phyloP scores from a whole-genome alignment of 1,139 yeast species.

The Scheffersomyces cryptocercus region DNA sequence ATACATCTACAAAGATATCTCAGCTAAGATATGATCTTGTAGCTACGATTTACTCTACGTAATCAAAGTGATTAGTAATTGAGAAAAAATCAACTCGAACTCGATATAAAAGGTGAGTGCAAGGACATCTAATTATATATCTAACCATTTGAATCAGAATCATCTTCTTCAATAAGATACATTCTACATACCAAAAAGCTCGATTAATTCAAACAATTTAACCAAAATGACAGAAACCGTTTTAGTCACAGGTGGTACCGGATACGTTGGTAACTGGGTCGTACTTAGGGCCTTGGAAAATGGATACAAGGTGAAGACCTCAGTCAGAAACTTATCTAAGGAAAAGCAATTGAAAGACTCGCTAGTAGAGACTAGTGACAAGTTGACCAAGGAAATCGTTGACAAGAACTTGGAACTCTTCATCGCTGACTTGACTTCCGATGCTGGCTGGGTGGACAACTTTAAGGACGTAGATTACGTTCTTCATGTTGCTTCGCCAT shows the following conservation, averaged over 20 bases:
- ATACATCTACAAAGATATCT: too few species aligned
- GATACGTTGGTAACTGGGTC: slow-evolving; percentile 9
- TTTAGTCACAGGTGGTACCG: slow-evolving; percentile 13
- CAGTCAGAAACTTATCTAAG: slow-evolving; percentile 7
- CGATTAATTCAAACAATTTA: neutral
- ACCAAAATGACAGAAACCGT: slow-evolving; percentile 3
- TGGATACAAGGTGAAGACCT: slow-evolving; percentile 9
- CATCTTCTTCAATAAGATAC: too few species aligned
- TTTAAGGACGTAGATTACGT: slow-evolving; percentile 14
- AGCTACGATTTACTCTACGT: too few species aligned
- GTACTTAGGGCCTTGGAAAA: slow-evolving; percentile 5
- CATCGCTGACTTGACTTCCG: slow-evolving; percentile 14
- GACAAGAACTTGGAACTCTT: slow-evolving; percentile 1
- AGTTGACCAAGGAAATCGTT: neutral
- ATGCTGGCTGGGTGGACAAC: slow-evolving; percentile 15
- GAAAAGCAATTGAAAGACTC: slow-evolving; percentile 1
- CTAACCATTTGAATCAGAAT: too few species aligned
- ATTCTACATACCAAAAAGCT: too few species aligned
- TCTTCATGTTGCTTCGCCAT: slow-evolving; percentile 17
- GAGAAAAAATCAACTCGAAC: too few species aligned
- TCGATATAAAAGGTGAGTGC: too few species aligned
- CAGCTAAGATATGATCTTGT: too few species aligned
- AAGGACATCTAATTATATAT: too few species aligned
- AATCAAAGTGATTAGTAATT: too few species aligned
- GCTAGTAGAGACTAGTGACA: slow-evolving; percentile 2